Conservation (phyloP, 176 grass and related monocot genomes). For the Raddia distichophylla region DNA sequence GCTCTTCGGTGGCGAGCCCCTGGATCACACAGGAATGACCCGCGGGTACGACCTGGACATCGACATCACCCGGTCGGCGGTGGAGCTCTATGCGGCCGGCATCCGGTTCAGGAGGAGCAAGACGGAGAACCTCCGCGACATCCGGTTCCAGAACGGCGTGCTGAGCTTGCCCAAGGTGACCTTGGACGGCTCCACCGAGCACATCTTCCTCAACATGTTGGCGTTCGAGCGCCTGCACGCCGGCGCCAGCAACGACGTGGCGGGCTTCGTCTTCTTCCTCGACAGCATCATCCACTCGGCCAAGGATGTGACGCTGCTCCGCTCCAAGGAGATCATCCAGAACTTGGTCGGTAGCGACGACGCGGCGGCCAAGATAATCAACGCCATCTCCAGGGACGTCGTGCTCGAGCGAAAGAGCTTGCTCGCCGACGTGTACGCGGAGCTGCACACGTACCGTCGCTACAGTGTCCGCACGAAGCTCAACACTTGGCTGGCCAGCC, state of each 20-base stretch:
- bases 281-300: conserved; percentile 43
- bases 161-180: conserved; percentile 28
- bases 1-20: too few species aligned
- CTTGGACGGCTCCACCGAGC: conserved; percentile 44
- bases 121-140: not conserved
- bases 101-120: conserved; percentile 36
- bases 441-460: conserved; percentile 33
- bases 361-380: conserved; percentile 33
- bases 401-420: not conserved
- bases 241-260: conserved; percentile 35
- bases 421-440: not conserved
- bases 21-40: too few species aligned
- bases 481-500: conserved; percentile 39
- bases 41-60: too few species aligned
- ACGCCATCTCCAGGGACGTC: conserved; percentile 36
- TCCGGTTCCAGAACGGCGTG: not conserved
- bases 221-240: conserved; percentile 56
- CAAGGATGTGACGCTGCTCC: conserved; percentile 44
- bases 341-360: conserved; percentile 25
- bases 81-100: conserved; percentile 39
- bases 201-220: conserved; percentile 45
- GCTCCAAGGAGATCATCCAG: conserved; percentile 11
- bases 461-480: not conserved
- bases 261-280: conserved; percentile 52
- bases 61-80: not conserved